Conservation (phyloP, 257 asterid genomes). For the Perilla frutescens region DNA sequence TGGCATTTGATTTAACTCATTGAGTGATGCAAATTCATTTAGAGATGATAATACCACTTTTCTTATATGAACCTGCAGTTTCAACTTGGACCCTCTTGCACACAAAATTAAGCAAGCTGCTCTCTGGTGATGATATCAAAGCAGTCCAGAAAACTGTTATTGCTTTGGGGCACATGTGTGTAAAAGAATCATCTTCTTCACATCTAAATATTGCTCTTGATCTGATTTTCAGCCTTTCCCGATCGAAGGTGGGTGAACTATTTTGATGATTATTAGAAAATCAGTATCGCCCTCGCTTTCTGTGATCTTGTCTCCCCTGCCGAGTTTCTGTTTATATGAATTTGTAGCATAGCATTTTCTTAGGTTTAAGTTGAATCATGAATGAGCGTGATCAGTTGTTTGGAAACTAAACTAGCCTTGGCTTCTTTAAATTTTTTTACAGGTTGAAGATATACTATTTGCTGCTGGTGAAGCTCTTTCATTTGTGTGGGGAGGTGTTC, state of each 20-base stretch:
- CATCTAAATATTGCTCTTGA: constrained; percentile 76
- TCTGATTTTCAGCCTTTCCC: constrained; percentile 84
- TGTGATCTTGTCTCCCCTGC: constrained; percentile 21
- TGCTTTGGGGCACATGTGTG: constrained; percentile 91
- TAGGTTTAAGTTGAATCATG: constrained; percentile 20
- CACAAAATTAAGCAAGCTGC: constrained; percentile 74
- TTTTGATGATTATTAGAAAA: constrained; percentile 26
- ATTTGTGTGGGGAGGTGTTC: constrained; percentile 98
- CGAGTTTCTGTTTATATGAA: constrained; percentile 11
- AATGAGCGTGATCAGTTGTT: constrained; percentile 17
- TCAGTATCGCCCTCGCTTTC: constrained; percentile 25
- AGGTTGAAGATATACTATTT: constrained; percentile 96
- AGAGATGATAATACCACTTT: constrained; percentile 21
- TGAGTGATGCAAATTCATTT: constrained; percentile 19
- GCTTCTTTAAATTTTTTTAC: constrained; percentile 33
- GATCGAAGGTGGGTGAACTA: constrained; percentile 74
- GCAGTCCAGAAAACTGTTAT: constrained; percentile 81
- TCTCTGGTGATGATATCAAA: constrained; percentile 83
- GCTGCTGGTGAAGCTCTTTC: constrained; percentile 99
- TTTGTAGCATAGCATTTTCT: constrained; percentile 14
- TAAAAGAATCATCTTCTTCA: constrained; percentile 69
- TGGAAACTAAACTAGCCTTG: constrained; percentile 20
- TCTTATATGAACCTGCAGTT: constrained; percentile 55
- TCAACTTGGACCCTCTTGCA: constrained; percentile 62
- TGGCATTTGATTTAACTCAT: constrained; percentile 24